Conservation (phyloP, 140 eudicot species). For the Cichorium intybus region DNA sequence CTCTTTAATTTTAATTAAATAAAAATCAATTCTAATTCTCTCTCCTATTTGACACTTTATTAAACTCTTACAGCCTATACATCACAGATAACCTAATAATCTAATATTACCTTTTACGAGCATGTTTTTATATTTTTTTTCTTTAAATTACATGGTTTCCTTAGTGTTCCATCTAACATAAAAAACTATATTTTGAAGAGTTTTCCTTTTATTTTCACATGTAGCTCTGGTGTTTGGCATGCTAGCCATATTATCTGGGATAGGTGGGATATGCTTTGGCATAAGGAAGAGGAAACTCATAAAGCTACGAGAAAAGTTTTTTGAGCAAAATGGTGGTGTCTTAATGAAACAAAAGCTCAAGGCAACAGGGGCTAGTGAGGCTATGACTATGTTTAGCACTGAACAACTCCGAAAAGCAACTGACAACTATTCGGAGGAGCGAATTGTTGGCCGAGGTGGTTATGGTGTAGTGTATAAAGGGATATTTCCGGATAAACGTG, state of each 20-base stretch:
- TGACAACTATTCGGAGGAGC: slow-evolving; percentile 37
- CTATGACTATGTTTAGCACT: slow-evolving; percentile 38
- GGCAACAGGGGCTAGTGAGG: slow-evolving; percentile 12
- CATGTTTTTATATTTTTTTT: too few relatives aligned
- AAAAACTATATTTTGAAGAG: not conserved
- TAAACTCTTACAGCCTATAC: too few relatives aligned
- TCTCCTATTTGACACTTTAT: too few relatives aligned
- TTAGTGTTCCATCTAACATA: too few relatives aligned
- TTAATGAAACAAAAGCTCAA: not conserved
- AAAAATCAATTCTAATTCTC: too few relatives aligned
- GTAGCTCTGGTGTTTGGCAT: not conserved
- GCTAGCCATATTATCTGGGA: not conserved
- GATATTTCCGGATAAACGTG: slow-evolving; percentile 27
- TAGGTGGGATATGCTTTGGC: not conserved
- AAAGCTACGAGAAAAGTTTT: not conserved
- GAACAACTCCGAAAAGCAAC: slow-evolving; percentile 45
- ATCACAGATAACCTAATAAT: too few relatives aligned
- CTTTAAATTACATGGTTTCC: too few relatives aligned
- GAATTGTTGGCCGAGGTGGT: slow-evolving; percentile 57
- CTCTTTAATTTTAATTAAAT: too few relatives aligned
- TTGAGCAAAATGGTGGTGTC: slow-evolving; percentile 5
- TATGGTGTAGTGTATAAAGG: slow-evolving; percentile 29
- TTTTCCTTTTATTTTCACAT: not conserved
- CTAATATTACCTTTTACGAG: too few relatives aligned
- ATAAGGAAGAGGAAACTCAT: slow-evolving; percentile 6